Percentiles rank a stretch among this genome's conserved stretches.
Conservation (phyloP, 148 eudicot species). For the Chenopodium suecicum region DNA sequence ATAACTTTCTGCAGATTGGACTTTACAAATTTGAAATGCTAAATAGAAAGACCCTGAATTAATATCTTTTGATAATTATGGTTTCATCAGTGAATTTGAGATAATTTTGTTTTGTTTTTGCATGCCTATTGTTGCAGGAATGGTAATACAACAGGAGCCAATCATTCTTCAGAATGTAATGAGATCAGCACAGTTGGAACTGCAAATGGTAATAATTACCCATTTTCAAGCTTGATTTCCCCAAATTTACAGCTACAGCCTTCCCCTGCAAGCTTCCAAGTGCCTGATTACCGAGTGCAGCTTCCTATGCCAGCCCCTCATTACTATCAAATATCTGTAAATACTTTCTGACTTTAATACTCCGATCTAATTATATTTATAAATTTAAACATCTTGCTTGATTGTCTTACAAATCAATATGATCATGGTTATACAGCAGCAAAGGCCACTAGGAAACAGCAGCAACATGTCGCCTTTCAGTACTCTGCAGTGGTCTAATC, state of each 20-base stretch:
- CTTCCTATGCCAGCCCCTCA: slow-evolving; percentile 1
- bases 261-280: not conserved
- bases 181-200: not conserved
- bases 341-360: not conserved
- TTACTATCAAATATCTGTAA: slow-evolving; percentile 5
- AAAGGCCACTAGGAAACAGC: slow-evolving; percentile 10
- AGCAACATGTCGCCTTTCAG: not conserved
- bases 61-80: not conserved
- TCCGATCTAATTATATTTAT: not conserved
- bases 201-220: not conserved
- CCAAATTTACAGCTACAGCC: slow-evolving; percentile 2
- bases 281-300: slow-evolving; percentile 16
- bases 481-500: slow-evolving; percentile 19
- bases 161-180: slow-evolving; percentile 4
- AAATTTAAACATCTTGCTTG: not conserved
- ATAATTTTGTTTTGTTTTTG: not conserved
- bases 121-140: slow-evolving; percentile 18
- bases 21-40: no score
- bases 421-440: slow-evolving; percentile 2
- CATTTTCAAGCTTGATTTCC: slow-evolving; percentile 1
- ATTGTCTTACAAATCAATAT: not conserved
- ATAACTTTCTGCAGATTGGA: no score
- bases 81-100: not conserved
- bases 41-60: not conserved
- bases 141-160: not conserved